Evolutionary conservation across 108 stramenopile genomes (phyloP), one percentile per base, ranked within the genome.

Genomic region (Cyclotella cryptica): DNA sequence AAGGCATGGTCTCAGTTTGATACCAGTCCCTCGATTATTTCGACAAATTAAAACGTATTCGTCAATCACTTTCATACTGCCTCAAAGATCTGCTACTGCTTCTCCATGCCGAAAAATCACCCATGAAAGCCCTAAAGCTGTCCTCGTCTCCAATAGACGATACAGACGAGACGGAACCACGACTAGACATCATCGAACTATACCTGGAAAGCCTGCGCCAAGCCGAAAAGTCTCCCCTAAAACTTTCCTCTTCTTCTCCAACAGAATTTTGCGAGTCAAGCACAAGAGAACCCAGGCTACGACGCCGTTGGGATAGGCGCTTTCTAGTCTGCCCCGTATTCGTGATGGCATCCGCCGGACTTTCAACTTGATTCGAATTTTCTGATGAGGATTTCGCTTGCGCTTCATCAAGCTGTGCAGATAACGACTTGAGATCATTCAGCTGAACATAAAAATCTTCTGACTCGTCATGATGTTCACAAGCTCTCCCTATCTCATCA

Each of bases 161-260:
- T 41, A 15, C 30, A 1, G 55, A 57, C 12, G 24, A 57, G 22
- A 12, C n/a, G 55, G 61, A 62, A 40, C 35, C 39, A 62, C 61
- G 61, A 26, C 55, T n/a, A 24, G 24, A 26, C 24, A 30, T 24
- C 39, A 14, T 66, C 18, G 43, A 7, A 39, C 17, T 14, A 21
- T 39, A 22, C 49, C 18, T 41, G 4, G 24, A 26, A 26, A 17
- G 12, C 15, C 68, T 54, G 17, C 43, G 21, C 71, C 71, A 72
- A 28, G 71, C 71, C n/a, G 71, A 72, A 19, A 72, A 72, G 26
- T 72, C 71, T 26, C 71, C 71, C 43, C 10, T 54, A 24, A 72
- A 72, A 26, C 3, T 72, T 10, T 19, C 42, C 30, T 46, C 45
- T 21, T 72, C 58, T 15, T 24, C 24, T 15, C 1, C 22, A 7